These are phyloP conservation scores for Thyridium curvatum DNA, from an alignment of 2,329 filamentous ascomycete species.

Conservation along the genomic window DNA sequence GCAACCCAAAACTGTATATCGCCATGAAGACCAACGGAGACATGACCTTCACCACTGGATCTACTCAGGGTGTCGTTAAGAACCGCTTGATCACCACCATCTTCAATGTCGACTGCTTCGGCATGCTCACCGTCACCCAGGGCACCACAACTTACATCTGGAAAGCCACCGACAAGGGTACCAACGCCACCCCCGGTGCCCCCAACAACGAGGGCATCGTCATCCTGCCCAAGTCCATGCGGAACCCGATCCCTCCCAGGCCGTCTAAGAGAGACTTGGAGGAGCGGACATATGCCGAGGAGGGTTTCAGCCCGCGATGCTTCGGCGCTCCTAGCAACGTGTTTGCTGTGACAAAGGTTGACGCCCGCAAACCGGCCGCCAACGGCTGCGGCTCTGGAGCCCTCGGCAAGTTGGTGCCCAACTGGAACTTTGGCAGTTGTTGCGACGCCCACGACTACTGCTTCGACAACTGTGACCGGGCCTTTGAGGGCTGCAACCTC, in stretches of 20 bases:
- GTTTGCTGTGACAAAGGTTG: background rate
- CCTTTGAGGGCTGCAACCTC: conserved; percentile 1
- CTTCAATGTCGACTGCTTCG: conserved; percentile 2
- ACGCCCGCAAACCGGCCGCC: background rate
- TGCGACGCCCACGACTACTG: conserved; percentile 5
- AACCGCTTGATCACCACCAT: conserved; percentile 1
- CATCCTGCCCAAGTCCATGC: background rate
- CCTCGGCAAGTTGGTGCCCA: background rate
- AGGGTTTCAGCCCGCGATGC: background rate
- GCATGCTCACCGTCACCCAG: background rate
- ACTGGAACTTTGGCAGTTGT: conserved; percentile 1
- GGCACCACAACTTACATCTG: background rate
- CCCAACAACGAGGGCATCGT: conserved; percentile 1
- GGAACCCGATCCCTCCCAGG: background rate
- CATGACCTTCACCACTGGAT: background rate
- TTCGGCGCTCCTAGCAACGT: background rate
- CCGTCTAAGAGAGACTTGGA: background rate
- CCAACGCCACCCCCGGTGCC: background rate
- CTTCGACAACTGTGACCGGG: conserved; percentile 1
- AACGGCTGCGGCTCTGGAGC: conserved; percentile 3
- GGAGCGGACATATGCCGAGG: background rate
- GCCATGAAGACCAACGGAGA: background rate
- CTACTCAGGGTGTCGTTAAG: background rate
- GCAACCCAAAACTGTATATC: background rate
- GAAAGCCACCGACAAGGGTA: conserved; percentile 1